Evolutionary conservation across 164 flowering plant genomes (phyloP), one percentile per base, ranked within the genome.

Genomic region (Malania oleifera): DNA sequence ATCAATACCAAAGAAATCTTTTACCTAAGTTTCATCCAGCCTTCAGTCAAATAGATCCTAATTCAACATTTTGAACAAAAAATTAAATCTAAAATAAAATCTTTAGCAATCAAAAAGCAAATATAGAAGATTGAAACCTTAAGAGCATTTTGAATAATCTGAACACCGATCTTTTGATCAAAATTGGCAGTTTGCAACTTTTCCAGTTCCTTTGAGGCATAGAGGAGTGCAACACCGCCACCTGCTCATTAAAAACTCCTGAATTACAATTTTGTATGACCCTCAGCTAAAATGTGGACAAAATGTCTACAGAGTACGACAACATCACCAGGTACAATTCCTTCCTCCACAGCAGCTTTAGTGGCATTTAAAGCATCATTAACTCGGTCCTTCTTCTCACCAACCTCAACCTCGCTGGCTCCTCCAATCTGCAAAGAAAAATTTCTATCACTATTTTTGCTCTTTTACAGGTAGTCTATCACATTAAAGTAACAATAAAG

Each of bases 91-190:
- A n/a, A n/a, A n/a, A n/a, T n/a, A n/a, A n/a, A n/a, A n/a, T n/a
- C n/a, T n/a, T n/a, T n/a, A n/a, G n/a, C n/a, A n/a, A n/a, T n/a
- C n/a, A n/a, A n/a, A n/a, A n/a, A n/a, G n/a, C n/a, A n/a, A n/a
- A n/a, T n/a, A n/a, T n/a, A n/a, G n/a, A n/a, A n/a, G n/a, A n/a
- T 26, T 26, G 45, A 10, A n/a, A 89, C 99, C 97, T 87, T 88
- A 2, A 95, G 73, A 39, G 99, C 97, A 71, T 91, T 86, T 68
- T 88, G 97, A 67, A 95, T 95, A 27, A 95, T 87, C 61, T 95
- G 97, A 44, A 95, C 97, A 59, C 99, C 99, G 59, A 91, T 84
- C 79, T 90, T 91, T 81, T 95, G 99, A 56, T 95, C 99, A 57
- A 89, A 88, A 73, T 91, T 91, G 31, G 95, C 89, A 15, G 99